These are phyloP conservation scores for Rhizophora apiculata DNA, from an alignment of 345 rosid species.

Conservation along the genomic window DNA sequence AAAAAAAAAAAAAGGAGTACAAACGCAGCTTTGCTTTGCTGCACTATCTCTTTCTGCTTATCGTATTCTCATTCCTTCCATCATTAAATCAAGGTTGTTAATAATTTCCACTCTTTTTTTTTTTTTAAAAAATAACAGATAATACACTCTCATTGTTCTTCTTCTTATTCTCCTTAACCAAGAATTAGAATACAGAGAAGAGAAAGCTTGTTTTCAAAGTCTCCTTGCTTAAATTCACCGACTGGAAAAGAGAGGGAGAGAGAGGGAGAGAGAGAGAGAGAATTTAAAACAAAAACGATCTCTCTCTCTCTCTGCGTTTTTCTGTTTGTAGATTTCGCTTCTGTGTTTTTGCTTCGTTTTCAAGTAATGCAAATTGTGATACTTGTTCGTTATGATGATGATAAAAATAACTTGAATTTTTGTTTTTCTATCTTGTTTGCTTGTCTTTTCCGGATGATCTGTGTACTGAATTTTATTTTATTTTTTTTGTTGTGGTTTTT, in stretches of 20 bases:
- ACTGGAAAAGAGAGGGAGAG: too few relatives aligned
- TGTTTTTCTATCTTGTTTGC: not conserved
- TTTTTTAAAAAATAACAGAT: not conserved
- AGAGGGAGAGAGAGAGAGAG: too few relatives aligned
- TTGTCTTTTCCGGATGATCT: slow-evolving; percentile 32
- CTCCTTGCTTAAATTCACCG: too few relatives aligned
- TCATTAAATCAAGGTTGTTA: not conserved
- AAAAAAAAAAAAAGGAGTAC: too few relatives aligned
- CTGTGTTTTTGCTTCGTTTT: slow-evolving; percentile 3
- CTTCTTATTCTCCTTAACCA: not conserved
- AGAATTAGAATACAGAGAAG: too few relatives aligned
- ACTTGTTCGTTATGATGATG: not conserved
- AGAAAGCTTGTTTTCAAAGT: too few relatives aligned
- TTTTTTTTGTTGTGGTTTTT: not conserved
- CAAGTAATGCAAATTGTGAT: slow-evolving; percentile 33
- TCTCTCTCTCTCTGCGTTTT: not conserved
- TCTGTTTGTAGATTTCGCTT: not conserved
- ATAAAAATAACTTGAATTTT: not conserved
- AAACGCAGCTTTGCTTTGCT: too few relatives aligned
- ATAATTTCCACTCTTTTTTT: not conserved
- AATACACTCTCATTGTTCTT: not conserved
- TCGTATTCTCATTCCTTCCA: not conserved
- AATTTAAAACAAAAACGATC: not conserved
- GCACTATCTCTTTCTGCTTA: too few relatives aligned
- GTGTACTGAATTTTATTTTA: slow-evolving; percentile 21